phyloP scores from a whole-genome alignment of 495 filamentous ascomycete genomes.

The Aspergillus baeticus region DNA sequence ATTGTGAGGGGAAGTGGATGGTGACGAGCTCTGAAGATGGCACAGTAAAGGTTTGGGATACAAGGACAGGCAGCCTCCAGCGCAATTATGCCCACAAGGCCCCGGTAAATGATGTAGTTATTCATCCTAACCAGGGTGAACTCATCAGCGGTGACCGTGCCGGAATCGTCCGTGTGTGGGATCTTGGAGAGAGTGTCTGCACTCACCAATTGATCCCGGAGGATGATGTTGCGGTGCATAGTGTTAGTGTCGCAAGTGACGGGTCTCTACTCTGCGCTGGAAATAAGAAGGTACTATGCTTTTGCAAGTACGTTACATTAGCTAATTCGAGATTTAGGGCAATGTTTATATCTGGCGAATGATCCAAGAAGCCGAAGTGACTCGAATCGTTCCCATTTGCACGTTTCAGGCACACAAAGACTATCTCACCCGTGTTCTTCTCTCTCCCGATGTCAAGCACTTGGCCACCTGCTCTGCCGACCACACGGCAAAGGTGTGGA shows the following conservation, averaged over 20 bases:
- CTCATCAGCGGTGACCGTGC: constrained; percentile 92
- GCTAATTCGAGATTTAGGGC: constrained; percentile 53
- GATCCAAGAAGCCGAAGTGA: constrained; percentile 76
- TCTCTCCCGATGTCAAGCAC: constrained; percentile 96
- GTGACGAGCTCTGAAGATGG: constrained; percentile 98
- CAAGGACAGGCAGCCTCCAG: constrained; percentile 80
- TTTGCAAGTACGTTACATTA: not conserved
- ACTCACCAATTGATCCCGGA: constrained; percentile 95
- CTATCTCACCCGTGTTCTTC: constrained; percentile 92
- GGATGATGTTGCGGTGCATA: constrained; percentile 87
- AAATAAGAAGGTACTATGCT: constrained; percentile 71
- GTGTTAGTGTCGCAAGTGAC: constrained; percentile 94
- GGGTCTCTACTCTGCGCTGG: constrained; percentile 93
- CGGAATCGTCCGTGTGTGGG: constrained; percentile 94
- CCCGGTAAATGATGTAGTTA: constrained; percentile 89
- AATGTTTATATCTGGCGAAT: constrained; percentile 97
- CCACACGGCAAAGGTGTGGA: constrained; percentile 98
- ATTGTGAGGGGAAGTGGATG: constrained; percentile 99
- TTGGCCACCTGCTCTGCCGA: constrained; percentile 96
- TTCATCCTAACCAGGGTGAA: constrained; percentile 97
- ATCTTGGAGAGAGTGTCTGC: constrained; percentile 94
- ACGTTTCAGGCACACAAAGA: constrained; percentile 90
- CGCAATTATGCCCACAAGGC: constrained; percentile 86
- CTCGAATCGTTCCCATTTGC: constrained; percentile 84
- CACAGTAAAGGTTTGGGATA: constrained; percentile 99